Evolutionary conservation across 1,284 basidiomycete genomes (phyloP).

Genomic region (Apiotrichum domesticum): DNA sequence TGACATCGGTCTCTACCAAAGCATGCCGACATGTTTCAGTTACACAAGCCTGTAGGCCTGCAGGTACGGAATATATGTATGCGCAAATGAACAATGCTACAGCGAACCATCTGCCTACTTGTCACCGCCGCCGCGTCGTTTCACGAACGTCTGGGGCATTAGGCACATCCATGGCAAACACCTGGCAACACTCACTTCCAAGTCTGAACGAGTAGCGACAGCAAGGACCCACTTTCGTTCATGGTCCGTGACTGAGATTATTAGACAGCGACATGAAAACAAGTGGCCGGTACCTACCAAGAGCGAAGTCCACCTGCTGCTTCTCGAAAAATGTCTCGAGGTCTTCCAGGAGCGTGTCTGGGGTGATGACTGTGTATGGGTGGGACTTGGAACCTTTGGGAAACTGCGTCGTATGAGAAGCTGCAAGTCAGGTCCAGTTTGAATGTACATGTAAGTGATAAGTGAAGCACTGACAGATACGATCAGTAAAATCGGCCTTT

Average conservation of each 20-base stretch:
- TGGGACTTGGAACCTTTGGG: conserved; percentile 55
- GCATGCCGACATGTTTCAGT: too few species aligned
- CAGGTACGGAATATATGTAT: not conserved
- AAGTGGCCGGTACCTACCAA: conserved; percentile 52
- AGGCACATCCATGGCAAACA: not conserved
- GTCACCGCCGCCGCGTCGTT: conserved; percentile 21
- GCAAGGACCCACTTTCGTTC: conserved; percentile 78
- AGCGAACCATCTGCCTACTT: not conserved
- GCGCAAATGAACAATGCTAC: too few species aligned
- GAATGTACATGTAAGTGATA: conserved; percentile 21
- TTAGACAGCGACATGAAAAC: too few species aligned
- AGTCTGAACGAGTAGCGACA: conserved; percentile 70
- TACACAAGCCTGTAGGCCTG: too few species aligned
- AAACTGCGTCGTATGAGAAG: conserved; percentile 69
- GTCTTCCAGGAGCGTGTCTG: conserved; percentile 65
- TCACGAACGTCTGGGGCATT: conserved; percentile 30
- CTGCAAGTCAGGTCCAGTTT: conserved; percentile 37
- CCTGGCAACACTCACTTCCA: conserved; percentile 53
- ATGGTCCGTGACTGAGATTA: conserved; percentile 63
- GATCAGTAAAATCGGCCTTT: conserved; percentile 54
- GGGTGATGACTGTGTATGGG: conserved; percentile 70
- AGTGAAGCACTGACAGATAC: conserved; percentile 47
- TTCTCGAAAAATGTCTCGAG: conserved; percentile 65
- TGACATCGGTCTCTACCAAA: too few species aligned
- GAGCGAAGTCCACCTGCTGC: conserved; percentile 61